Conservation (phyloP, 73 alveolate genomes). For the Paramecium octaurelia region DNA sequence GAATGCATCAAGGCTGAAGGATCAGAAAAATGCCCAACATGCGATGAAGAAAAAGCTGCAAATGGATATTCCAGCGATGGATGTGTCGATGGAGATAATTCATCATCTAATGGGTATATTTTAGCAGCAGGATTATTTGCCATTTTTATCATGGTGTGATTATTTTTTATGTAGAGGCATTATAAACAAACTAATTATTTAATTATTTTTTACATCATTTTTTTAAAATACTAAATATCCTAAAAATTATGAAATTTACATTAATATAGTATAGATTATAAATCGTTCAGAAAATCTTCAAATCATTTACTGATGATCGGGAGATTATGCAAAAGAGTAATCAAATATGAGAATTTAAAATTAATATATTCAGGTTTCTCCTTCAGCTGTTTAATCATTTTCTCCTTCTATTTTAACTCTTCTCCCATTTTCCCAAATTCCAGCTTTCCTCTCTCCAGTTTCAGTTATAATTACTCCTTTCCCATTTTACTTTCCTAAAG, state of each 20-base stretch:
- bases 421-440: conserved; percentile 33
- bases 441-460: neutral
- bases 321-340: neutral
- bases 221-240: no score
- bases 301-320: no score
- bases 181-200: no score
- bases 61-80: neutral
- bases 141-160: no score
- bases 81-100: no score
- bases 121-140: no score
- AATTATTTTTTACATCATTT: no score
- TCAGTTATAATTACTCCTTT: conserved; percentile 56
- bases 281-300: no score
- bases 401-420: conserved; percentile 2
- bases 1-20: neutral
- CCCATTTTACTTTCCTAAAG: conserved; percentile 76
- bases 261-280: no score
- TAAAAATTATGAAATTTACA: no score
- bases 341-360: neutral
- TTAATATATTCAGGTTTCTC: neutral
- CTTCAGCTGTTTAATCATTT: conserved; percentile 47
- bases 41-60: neutral
- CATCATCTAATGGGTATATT: no score
- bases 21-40: neutral
- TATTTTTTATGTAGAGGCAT: no score